Conservation (phyloP, 2,329 filamentous ascomycete species). For the Xylariales sp. region DNA sequence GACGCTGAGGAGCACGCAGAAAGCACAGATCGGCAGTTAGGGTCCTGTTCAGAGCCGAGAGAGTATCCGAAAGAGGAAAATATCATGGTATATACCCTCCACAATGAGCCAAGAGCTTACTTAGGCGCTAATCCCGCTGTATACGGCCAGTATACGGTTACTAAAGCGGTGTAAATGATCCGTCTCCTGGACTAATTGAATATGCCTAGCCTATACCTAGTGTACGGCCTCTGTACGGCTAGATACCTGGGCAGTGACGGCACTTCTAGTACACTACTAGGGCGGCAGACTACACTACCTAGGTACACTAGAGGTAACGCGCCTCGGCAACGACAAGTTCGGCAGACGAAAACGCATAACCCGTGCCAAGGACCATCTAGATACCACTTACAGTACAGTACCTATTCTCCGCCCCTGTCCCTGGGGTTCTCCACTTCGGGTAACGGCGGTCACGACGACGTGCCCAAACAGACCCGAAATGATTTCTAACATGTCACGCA, state of each 20-base stretch:
- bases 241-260: no score
- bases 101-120: not conserved
- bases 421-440: not conserved
- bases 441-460: not conserved
- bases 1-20: not conserved
- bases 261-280: no score
- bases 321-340: not conserved
- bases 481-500: not conserved
- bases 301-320: no score
- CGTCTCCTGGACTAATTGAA: no score
- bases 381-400: no score
- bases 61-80: not conserved
- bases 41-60: not conserved
- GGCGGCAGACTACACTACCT: no score
- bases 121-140: not conserved
- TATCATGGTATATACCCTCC: not conserved
- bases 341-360: no score
- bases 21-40: not conserved
- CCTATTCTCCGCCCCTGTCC: not conserved
- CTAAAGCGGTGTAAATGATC: not conserved
- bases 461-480: not conserved
- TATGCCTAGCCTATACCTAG: no score
- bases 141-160: not conserved
- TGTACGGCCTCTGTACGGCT: no score
- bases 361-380: no score